Base-by-base conservation (phyloP, 2,329 filamentous ascomycete genomes). In the Diaporthe sp. region DNA sequence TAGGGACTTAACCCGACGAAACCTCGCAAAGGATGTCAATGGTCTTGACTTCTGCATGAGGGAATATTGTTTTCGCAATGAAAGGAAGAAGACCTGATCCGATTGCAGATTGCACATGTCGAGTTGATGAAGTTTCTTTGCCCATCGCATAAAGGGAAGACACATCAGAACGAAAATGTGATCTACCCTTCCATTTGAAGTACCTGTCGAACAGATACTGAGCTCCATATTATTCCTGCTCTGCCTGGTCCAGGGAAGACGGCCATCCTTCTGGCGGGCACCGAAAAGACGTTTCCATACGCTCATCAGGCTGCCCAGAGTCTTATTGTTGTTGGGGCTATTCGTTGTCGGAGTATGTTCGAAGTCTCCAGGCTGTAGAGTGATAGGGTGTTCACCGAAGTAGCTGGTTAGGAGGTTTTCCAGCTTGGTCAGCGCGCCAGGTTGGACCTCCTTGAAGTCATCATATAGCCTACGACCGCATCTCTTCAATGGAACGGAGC, bases 71-170 rank as follows among this genome's bases (percentile, higher is more conserved):
- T 25, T 57, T 20, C 74, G 76, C 10, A 81, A 42, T 3, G 76
- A 47, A 15, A 44, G 60, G 47, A 79, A 80, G 34, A 80, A 77
- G 4, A 75, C 72, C 20, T 77, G 76, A 25, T 81, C 80, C 3
- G 78, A 80, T 5, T 55, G 49, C 3, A 78, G 72, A 1, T 71
- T 77, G 49, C 79, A 80, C 1, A 79, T 75, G 22, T 80, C 76
- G 0, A 76, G 44, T 49, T 79, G 78, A 20, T 75, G 58, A 4
- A 78, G 53, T 34, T 76, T 79, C 15, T 60, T 74, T 1, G 75
- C 73, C 61, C 73, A 76, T 25, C 68, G 73, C 15, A 75, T 57
- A 34, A 77, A 79, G 5, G 78, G 79, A 20, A 79, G 28, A 53
- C 77, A 79, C 1, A 76, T 42, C 0, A 78, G 61, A 10, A 78